These are phyloP conservation scores for Massarina eburnea DNA, from an alignment of 2,329 filamentous ascomycete genomes.

Conservation along the genomic window DNA sequence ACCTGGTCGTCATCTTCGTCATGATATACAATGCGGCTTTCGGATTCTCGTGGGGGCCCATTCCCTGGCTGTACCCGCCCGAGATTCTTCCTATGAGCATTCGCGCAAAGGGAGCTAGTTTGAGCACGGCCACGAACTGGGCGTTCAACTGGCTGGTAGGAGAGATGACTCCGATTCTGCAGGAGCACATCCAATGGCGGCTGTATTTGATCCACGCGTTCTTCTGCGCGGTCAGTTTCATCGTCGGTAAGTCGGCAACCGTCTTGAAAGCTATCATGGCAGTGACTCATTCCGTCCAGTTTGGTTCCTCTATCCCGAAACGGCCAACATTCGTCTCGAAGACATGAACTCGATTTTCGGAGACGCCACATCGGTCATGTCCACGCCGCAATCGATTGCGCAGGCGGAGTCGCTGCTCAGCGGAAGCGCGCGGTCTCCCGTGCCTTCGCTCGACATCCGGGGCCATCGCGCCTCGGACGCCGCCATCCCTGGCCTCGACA, in stretches of 20 bases:
- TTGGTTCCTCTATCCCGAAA: constrained; percentile 97
- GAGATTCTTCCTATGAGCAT: constrained; percentile 97
- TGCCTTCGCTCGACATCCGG: constrained; percentile 74
- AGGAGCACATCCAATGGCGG: constrained; percentile 90
- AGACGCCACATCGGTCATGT: constrained; percentile 81
- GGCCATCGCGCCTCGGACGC: constrained; percentile 57
- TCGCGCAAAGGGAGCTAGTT: constrained; percentile 91
- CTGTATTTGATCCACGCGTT: constrained; percentile 95
- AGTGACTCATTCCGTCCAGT: constrained; percentile 58
- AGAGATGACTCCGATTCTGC: constrained; percentile 89
- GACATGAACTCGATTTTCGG: constrained; percentile 97
- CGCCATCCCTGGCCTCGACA: constrained; percentile 77
- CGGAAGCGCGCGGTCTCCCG: constrained; percentile 68
- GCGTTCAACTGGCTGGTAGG: constrained; percentile 98
- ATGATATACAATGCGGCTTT: constrained; percentile 99
- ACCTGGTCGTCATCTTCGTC: constrained; percentile 87
- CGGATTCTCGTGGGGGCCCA: constrained; percentile 95
- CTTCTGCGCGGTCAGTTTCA: constrained; percentile 92
- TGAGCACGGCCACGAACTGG: constrained; percentile 97
- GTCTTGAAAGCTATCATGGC: not conserved
- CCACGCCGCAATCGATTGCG: constrained; percentile 74
- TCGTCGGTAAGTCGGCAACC: constrained; percentile 80
- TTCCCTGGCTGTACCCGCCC: constrained; percentile 98
- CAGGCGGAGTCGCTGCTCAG: constrained; percentile 84
- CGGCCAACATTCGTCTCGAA: constrained; percentile 89